Percentiles rank a stretch among this genome's conserved stretches.
These are phyloP conservation scores for Ganoderma meredithae DNA, from an alignment of 1,284 basidiomycete genomes.

Conservation along the genomic window DNA sequence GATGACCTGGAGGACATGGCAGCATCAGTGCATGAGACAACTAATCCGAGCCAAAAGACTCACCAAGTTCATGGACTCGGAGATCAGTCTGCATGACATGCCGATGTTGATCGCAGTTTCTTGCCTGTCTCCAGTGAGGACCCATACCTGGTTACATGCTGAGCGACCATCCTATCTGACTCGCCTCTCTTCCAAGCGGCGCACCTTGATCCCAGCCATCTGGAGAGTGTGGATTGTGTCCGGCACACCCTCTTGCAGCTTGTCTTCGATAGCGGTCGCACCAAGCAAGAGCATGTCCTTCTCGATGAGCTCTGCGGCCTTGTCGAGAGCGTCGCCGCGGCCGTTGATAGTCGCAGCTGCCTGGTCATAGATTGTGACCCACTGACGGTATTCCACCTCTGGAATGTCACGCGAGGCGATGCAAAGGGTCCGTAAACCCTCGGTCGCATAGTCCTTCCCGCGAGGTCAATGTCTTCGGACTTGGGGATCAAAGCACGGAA, in stretches of 20 bases:
- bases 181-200: constrained; percentile 19
- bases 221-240: constrained; percentile 98
- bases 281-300: constrained; percentile 92
- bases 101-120: constrained; percentile 99
- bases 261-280: constrained; percentile 98
- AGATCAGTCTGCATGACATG: constrained; percentile 95
- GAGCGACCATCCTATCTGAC: not conserved
- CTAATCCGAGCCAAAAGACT: not conserved
- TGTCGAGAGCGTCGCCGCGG: constrained; percentile 92
- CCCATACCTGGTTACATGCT: constrained; percentile 78
- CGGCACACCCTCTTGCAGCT: constrained; percentile 97
- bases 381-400: constrained; percentile 90
- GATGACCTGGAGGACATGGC: constrained; percentile 66
- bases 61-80: constrained; percentile 98
- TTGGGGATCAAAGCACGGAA: not conserved
- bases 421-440: constrained; percentile 96
- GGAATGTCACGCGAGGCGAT: constrained; percentile 93
- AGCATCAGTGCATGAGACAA: not conserved
- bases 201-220: constrained; percentile 95
- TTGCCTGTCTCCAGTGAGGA: constrained; percentile 96
- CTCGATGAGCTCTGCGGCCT: constrained; percentile 96
- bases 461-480: constrained; percentile 3
- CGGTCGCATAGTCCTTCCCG: constrained; percentile 92
- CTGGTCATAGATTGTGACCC: constrained; percentile 88
- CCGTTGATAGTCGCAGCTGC: constrained; percentile 94